Conservation (phyloP, 495 filamentous ascomycete species). For the Trichoderma reesei region DNA sequence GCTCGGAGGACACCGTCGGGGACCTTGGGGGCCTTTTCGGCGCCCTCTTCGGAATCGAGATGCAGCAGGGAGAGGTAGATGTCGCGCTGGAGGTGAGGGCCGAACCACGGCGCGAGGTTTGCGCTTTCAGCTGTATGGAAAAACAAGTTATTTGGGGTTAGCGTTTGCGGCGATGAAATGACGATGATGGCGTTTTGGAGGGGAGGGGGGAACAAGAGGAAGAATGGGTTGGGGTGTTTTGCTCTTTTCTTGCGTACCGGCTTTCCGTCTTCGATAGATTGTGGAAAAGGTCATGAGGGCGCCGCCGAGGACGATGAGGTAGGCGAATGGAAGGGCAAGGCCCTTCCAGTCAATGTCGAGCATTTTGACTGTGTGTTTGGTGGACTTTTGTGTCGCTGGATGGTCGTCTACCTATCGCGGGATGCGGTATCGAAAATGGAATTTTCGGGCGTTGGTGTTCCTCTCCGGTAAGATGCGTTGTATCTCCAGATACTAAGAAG, state of each 20-base stretch:
- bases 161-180: background rate
- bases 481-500: background rate
- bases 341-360: slow-evolving; percentile 66
- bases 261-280: slow-evolving; percentile 88
- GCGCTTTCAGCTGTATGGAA: slow-evolving; percentile 53
- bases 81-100: slow-evolving; percentile 77
- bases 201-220: background rate
- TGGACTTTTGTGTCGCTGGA: background rate
- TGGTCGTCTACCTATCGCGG: background rate
- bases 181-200: no score
- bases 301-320: slow-evolving; percentile 76
- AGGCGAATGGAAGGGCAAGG: slow-evolving; percentile 74
- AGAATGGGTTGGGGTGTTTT: background rate
- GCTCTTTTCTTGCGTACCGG: slow-evolving; percentile 46
- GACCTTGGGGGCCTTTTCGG: slow-evolving; percentile 61
- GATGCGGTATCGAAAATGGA: background rate
- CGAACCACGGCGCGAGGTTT: slow-evolving; percentile 86
- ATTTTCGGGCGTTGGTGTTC: background rate
- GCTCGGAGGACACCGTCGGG: slow-evolving; percentile 83
- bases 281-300: slow-evolving; percentile 85
- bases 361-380: slow-evolving; percentile 26
- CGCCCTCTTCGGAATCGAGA: slow-evolving; percentile 57
- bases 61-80: slow-evolving; percentile 90
- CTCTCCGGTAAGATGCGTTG: background rate
- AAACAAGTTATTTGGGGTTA: slow-evolving; percentile 10